Evolutionary conservation across 306 rosid genomes (phyloP), one percentile per base, ranked within the genome.

Genomic region (Elaeagnus macrophylla): DNA sequence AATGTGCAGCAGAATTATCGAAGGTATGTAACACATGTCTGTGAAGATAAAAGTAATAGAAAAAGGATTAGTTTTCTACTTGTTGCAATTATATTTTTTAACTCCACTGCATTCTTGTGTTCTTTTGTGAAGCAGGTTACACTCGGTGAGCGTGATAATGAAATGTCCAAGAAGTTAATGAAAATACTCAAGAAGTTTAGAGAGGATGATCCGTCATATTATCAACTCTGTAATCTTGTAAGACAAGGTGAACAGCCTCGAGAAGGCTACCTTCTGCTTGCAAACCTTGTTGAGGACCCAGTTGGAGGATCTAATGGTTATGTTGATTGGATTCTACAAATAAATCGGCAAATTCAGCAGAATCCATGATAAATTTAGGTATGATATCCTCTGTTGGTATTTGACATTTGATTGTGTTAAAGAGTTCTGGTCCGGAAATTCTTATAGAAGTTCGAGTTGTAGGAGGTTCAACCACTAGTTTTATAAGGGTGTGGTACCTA

Each of bases 181-280:
- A 74, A 67, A 75, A 65, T 76, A 39, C 82, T 93, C 36, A 53
- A 80, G 63, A 82, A 77, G 65, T 68, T 82, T 20, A 82, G 99
- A 74, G 88, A 79, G 72, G 69, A 64, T 5, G 86, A 87, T 50
- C 67, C 62, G 16, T 79, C 90, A 48, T 78, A 80, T 59, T 75
- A 75, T 75, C 95, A 75, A 65, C 62, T 77, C 59, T 73, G 85
- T 66, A 77, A 77, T 57, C 95, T 93, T 75, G 95, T 93, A 71
- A 82, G 99, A 81, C 99, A 87, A 82, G 96, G 99, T 8, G 96
- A 93, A 70, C 96, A 93, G 41, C 96, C 96, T 54, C 81, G 82
- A 65, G 99, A 93, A 79, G 95, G 99, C 47, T 73, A 75, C 76
- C 94, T 93, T 50, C 62, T 87, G 2, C 94, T 93, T 42, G 65